Base-by-base conservation (phyloP, 768 basidiomycete species). In the Russula sp. region DNA sequence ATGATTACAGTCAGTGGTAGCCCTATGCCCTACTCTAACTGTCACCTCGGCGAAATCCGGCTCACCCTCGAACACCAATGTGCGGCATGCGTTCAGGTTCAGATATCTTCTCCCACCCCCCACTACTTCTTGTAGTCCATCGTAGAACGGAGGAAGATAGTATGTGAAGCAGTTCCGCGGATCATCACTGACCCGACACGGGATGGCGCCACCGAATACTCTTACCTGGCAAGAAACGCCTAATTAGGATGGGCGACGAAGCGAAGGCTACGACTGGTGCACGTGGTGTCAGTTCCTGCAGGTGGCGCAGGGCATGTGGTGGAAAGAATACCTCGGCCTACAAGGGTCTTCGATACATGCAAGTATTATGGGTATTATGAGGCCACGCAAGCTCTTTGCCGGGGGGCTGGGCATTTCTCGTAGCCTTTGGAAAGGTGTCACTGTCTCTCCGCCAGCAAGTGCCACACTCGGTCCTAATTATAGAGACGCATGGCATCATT, bases 401-500 rank as follows among this genome's bases (percentile, higher is more conserved):
- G 13, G 57, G 48, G 48, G 48, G 39, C 27, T 27, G 42, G 51
- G 16, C 18, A 39, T 16, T 34, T 40, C 42, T 57, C 51, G 18
- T 44, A 22, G 10, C 27, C 0, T 54, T 40, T 37, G 31, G 14
- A 45, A 53, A 34, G 55, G 5, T 9, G 14, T 7, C 44, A 16
- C 37, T 16, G 18, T 39, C 31, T 47, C 39, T 20, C n/a, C 4
- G 48, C 53, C 40, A n/a, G 55, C 40, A 32, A 34, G 39, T 49
- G 35, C 42, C 22, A n/a, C 16, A 16, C 22, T 71, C 67, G 77
- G 54, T 79, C 77, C 64, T 73, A 78, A 14, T 73, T 10, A 4
- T 27, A 22, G 3, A 8, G 71, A 40, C 72, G 71, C 79, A 80
- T 80, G 34, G 74, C 72, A 0, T 70, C 70, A 68, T 80, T 81